Base-by-base conservation (phyloP, 257 asterid genomes). In the Cinchona pubescens region DNA sequence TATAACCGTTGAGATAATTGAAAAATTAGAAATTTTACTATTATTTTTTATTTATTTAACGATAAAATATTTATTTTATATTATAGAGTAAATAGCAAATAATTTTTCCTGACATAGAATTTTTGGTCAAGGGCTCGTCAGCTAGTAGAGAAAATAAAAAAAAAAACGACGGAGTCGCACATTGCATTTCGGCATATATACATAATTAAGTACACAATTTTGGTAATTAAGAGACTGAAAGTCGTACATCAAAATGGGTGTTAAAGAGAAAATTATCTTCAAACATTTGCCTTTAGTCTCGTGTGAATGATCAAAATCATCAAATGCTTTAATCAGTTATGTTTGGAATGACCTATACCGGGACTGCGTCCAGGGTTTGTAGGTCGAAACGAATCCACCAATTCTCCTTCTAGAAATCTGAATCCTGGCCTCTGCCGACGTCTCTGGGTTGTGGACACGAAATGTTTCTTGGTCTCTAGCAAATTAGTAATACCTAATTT, bases 341-440 rank as follows among this genome's bases (percentile, higher is more conserved):
- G 97, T 73, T 74, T 86, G 45, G 94, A 84, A 72, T 92, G 96
- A 59, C 97, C 97, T 63, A 92, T 88, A 64, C 97, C 97, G 0
- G 97, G 97, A 49, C 97, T 92, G 14, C 81, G 84, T 5, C 96
- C 97, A 0, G 94, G 96, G 5, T 74, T 74, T 2, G 94, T 87
- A 5, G 87, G 92, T 63, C 92, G 88, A 30, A 79, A 90, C 12
- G 91, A 63, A 71, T 91, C 92, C 48, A 72, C 92, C 48, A 72
- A 51, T 40, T 69, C 59, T 32, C 87, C 96, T 34, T 75, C 88
- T 19, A 73, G 74, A n/a, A 77, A 58, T 70, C 73, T 67, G 25
- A 62, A 53, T 32, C 80, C 69, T 15, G 53, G 77, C 23, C 35
- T 67, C 51, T 38, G n/a, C n/a, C n/a, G n/a, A n/a, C n/a, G 79